Evolutionary conservation across 164 flowering plant genomes (phyloP), one percentile per base, ranked within the genome.

Genomic region (Dillenia turbinata): DNA sequence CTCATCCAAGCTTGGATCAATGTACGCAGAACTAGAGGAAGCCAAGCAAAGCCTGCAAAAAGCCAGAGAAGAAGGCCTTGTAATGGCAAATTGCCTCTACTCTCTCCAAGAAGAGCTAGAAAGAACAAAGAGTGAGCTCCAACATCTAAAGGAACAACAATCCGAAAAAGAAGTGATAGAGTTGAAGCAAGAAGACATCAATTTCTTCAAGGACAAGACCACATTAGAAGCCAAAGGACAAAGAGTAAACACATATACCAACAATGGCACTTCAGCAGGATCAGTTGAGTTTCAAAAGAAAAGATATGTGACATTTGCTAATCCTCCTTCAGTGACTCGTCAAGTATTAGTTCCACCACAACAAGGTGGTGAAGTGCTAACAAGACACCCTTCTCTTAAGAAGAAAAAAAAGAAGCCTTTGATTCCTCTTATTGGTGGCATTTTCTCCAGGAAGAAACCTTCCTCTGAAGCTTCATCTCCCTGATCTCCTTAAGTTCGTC

Each of bases 91-190:
- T 44, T 73, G 68, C 67, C 76, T 93, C 24, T 78, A 75, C 16
- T 77, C 86, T n/a, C 75, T 90, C 3, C 62, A 70, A 61, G 71
- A 82, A 67, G 98, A 90, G 61, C 95, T 94, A 1, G 88, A 87
- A 49, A 70, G 63, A 14, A 83, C 95, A 48, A 90, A 74, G 76
- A 66, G 63, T 54, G 90, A 91, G 68, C 91, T 94, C 46, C 74
- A 75, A 33, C 72, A 70, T 22, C 33, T 87, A 48, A 87, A 81
- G 62, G 45, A 70, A 33, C 55, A 60, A 26, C 81, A 77, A 48
- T 22, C 44, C 8, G 69, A 77, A 33, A 81, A 78, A 61, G 75
- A 53, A n/a, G 3, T 49, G 14, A 52, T 71, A 2, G 80, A 82
- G 44, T 45, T 66, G 0, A 85, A 79, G 46, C 68, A 66, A 0